Evolutionary conservation across 1,284 basidiomycete genomes (phyloP), one percentile per base, ranked within the genome.

Genomic region (Veloboletus limbatus): DNA sequence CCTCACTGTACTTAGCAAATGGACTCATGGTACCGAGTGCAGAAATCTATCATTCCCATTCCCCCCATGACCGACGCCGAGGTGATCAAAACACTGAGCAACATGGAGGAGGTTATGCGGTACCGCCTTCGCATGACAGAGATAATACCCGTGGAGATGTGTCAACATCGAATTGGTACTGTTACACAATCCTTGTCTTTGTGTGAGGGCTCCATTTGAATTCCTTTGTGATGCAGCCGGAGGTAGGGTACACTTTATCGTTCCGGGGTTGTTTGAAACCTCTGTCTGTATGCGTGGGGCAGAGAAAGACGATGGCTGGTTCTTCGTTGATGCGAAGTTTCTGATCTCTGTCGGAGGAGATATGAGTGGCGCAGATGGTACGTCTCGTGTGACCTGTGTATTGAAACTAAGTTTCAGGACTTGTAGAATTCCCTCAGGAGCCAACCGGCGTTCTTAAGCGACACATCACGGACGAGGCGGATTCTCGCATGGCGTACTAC

Each of bases 291-390:
- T 93, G 26, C 73, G 75, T 27, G 89, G 91, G 7, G 79, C 78
- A 5, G 71, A 79, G 50, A 71, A 72, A 45, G 72, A 78, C 24
- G 85, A 88, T 48, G 79, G 82, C 0, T 94, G 91, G 92, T 92
- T 90, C 63, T 85, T 92, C 57, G 79, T 88, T 8, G 74, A 82
- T 52, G 79, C 89, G 2, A 81, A 85, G 55, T 93, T 92, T 56
- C 69, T 88, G 25, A 81, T 92, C 50, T 78, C 70, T n/a, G 75
- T 91, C 6, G 82, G 82, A 18, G 85, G 83, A 26, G 85, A 88
- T 58, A 68, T 77, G 33, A 83, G 81, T 24, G 79, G 80, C n/a
- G 69, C 81, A 49, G 81, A 87, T 74, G 84, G 86, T 82, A 54
- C 2, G 56, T 48, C 54, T 33, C 35, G 26, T 14, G 26, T 21